Percentiles rank a stretch among this genome's conserved stretches.
These are phyloP conservation scores for Talaromyces sp. DNA, from an alignment of 2,329 filamentous ascomycete species.

Conservation along the genomic window DNA sequence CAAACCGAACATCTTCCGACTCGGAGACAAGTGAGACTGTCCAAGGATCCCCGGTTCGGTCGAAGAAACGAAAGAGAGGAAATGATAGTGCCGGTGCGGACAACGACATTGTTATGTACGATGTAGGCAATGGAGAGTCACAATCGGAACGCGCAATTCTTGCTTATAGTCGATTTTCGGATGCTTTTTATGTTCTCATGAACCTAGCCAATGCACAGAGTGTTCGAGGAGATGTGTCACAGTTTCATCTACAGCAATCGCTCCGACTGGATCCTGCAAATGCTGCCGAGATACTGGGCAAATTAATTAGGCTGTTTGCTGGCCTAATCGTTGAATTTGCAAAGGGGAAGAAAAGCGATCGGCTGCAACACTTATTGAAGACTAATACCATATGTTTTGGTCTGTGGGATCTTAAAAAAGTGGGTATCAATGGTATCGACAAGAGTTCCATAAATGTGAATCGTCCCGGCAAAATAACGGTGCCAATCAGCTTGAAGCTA, in stretches of 20 bases:
- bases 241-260: constrained; percentile 39
- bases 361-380: constrained; percentile 34
- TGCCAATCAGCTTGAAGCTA: constrained; percentile 11
- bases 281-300: constrained; percentile 35
- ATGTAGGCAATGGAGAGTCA: not conserved
- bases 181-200: constrained; percentile 34
- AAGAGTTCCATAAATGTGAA: constrained; percentile 35
- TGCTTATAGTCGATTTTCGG: constrained; percentile 32
- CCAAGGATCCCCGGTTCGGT: constrained; percentile 26
- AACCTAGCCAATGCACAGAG: constrained; percentile 26
- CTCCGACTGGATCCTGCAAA: constrained; percentile 35
- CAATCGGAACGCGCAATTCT: constrained; percentile 23
- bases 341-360: constrained; percentile 28
- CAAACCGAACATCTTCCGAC: constrained; percentile 25
- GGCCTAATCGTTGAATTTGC: constrained; percentile 30
- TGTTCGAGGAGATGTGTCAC: constrained; percentile 30
- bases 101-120: constrained; percentile 5
- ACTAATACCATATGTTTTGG: constrained; percentile 34
- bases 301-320: constrained; percentile 33
- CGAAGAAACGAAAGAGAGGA: constrained; percentile 40
- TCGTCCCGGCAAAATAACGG: not conserved
- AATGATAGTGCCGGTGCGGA: constrained; percentile 27
- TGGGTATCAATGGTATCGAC: constrained; percentile 31
- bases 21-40: constrained; percentile 37
- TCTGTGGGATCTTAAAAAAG: constrained; percentile 38